Base-by-base conservation (phyloP, 2,329 filamentous ascomycete genomes). In the Elsinoe ampelina region DNA sequence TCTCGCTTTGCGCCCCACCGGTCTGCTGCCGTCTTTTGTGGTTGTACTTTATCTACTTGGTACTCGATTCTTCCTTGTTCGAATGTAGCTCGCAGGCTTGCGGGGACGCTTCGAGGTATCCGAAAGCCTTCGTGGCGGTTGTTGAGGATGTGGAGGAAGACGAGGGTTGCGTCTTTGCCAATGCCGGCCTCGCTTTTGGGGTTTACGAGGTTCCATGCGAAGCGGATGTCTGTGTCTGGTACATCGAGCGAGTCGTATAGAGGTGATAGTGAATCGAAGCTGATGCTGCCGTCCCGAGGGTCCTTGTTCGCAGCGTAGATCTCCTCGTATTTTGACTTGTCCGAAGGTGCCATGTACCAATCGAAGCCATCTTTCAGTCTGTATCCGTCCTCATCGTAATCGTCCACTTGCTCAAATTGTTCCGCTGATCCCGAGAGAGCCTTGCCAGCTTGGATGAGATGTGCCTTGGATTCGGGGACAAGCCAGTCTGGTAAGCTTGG, bases 31-130 rank as follows among this genome's bases (percentile, higher is more conserved):
- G 76, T 65, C 60, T 68, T 66, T n/a, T 77, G 73, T 34, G 79
- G 77, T 57, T 79, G 77, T 61, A 86, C 81, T 66, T 86, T 86
- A 70, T 95, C 89, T 59, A 97, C 70, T 67, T 95, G 89, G 75
- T 97, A 98, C 73, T 96, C 90, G 69, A 98, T 97, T 71, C 95
- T 84, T 68, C 95, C 95, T 68, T 89, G 87, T 74, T 98, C 92
- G 67, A 98, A 98, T 59, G 85, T 92, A 30, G 89, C 79, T 38
- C 93, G 85, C 39, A 98, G 80, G n/a, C 87, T 93, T 1, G 92
- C 87, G 0, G 93, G 93, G 10, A 98, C 89, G 30, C 84, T 87
- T 65, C 93, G 85, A 39, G 93, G 93, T 68, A 98, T 95, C 60
- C 93, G 86, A 78, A 83, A 96, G 38, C 93, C 93, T 68, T 97